Percentiles rank a stretch among this genome's conserved stretches.
phyloP scores from a whole-genome alignment of 2,329 filamentous ascomycete genomes.

The Ramularia endophylla region DNA sequence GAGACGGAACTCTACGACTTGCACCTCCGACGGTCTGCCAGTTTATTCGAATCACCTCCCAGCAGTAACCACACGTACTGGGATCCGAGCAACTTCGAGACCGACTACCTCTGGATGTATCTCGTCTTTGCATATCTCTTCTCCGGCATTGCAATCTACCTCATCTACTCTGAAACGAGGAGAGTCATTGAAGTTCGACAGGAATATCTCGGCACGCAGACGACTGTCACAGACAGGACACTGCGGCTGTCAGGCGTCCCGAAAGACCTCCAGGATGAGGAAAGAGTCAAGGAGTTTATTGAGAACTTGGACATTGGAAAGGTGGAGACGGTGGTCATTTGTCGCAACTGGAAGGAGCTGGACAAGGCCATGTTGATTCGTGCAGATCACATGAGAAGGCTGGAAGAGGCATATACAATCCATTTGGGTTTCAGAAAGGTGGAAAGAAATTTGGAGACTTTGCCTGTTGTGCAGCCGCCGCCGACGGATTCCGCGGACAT shows the following conservation, averaged over 20 bases:
- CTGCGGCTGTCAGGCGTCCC: slow-evolving; percentile 90
- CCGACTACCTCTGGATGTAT: slow-evolving; percentile 81
- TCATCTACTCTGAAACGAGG: slow-evolving; percentile 76
- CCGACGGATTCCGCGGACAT: slow-evolving; percentile 24
- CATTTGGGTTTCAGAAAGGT: slow-evolving; percentile 57
- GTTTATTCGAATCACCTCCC: not conserved
- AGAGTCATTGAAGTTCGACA: slow-evolving; percentile 81
- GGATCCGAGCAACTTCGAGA: slow-evolving; percentile 29
- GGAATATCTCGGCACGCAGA: slow-evolving; percentile 86
- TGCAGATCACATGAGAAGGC: slow-evolving; percentile 57
- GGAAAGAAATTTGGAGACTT: slow-evolving; percentile 41
- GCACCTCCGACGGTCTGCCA: not conserved
- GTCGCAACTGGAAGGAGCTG: slow-evolving; percentile 77
- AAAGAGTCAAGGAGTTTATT: slow-evolving; percentile 76
- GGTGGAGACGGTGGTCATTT: slow-evolving; percentile 81
- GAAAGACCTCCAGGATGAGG: slow-evolving; percentile 67
- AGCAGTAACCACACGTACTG: not conserved
- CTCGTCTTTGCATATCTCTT: slow-evolving; percentile 94
- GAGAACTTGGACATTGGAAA: slow-evolving; percentile 84
- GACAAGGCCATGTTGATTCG: slow-evolving; percentile 69
- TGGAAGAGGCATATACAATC: slow-evolving; percentile 80
- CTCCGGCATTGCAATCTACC: slow-evolving; percentile 71
- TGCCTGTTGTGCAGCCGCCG: slow-evolving; percentile 46
- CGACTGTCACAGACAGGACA: slow-evolving; percentile 91
- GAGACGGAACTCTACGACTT: slow-evolving; percentile 1